Conservation (phyloP, 768 basidiomycete genomes). For the Suillus cothurnatus region DNA sequence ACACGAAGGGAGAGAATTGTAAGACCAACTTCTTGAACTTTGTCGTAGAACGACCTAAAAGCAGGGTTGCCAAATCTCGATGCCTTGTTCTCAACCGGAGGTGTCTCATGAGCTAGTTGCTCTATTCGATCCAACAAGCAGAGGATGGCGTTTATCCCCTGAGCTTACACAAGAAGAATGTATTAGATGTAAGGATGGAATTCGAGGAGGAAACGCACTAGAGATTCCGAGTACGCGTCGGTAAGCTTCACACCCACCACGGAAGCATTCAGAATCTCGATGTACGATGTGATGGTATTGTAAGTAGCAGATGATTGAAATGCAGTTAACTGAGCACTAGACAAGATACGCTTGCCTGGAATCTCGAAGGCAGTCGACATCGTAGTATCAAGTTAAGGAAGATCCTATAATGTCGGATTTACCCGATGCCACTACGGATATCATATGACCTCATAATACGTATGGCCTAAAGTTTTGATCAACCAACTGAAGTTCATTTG, state of each 20-base stretch:
- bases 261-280: slow-evolving; percentile 73
- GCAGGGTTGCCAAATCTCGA: slow-evolving; percentile 98
- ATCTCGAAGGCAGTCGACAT: slow-evolving; percentile 42
- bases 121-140: slow-evolving; percentile 68
- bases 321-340: slow-evolving; percentile 73
- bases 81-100: slow-evolving; percentile 85
- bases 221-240: slow-evolving; percentile 56
- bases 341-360: slow-evolving; percentile 76
- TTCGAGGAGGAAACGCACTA: slow-evolving; percentile 47
- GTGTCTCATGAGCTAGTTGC: slow-evolving; percentile 64
- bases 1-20: not conserved
- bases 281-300: slow-evolving; percentile 63
- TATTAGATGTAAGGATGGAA: slow-evolving; percentile 9
- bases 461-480: no score
- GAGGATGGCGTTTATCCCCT: slow-evolving; percentile 70
- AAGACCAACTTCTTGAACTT: slow-evolving; percentile 60
- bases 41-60: slow-evolving; percentile 90
- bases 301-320: slow-evolving; percentile 81
- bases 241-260: slow-evolving; percentile 78
- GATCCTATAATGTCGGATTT: slow-evolving; percentile 1
- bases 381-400: slow-evolving; percentile 10
- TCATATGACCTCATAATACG: no score
- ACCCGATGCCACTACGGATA: not conserved
- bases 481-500: not conserved
- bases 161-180: slow-evolving; percentile 16